Percentiles rank a stretch among this genome's conserved stretches.
Conservation (phyloP, 257 asterid genomes). For the Apocynum venetum region DNA sequence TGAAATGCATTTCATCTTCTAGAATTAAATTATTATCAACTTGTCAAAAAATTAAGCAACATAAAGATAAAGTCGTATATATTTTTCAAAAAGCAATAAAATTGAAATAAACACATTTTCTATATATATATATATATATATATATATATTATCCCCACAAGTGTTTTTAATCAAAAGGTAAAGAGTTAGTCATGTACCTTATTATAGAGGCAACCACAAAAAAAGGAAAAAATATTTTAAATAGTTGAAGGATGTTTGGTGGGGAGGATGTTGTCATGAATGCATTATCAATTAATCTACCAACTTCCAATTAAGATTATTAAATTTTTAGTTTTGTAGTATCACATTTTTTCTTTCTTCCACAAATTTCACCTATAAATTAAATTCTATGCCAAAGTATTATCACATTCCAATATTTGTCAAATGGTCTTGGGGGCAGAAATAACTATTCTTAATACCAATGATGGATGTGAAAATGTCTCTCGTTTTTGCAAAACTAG, state of each 20-base stretch:
- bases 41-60: background rate
- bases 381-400: background rate
- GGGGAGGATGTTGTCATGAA: conserved; percentile 1
- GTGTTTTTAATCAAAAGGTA: background rate
- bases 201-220: background rate
- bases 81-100: background rate
- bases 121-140: too few relatives aligned
- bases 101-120: background rate
- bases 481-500: too few relatives aligned
- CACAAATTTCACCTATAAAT: background rate
- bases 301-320: background rate
- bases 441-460: too few relatives aligned
- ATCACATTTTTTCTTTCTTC: too few relatives aligned
- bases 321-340: background rate
- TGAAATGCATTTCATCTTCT: background rate
- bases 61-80: background rate
- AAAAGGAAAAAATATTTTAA: background rate
- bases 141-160: background rate
- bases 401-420: too few relatives aligned
- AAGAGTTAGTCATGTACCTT: background rate
- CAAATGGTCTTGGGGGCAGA: too few relatives aligned
- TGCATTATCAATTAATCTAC: background rate
- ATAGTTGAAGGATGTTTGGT: background rate
- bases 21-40: background rate
- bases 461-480: too few relatives aligned